Conservation (phyloP, 2,329 filamentous ascomycete species). For the Trichothecium sympodiale region DNA sequence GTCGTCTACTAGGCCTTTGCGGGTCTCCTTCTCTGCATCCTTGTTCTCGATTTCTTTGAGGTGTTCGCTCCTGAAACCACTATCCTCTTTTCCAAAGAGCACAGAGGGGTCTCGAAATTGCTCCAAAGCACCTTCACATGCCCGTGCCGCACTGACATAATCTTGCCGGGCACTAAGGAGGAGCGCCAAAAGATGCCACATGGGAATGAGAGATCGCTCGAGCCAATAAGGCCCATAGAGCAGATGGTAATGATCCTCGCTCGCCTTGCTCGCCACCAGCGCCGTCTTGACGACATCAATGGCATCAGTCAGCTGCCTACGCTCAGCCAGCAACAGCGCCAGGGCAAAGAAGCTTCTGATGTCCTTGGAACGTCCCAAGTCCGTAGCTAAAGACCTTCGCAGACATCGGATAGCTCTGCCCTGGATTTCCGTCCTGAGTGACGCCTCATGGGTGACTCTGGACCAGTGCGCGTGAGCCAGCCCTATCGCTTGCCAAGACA, state of each 20-base stretch:
- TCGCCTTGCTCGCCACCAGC: constrained; percentile 47
- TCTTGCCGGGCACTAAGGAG: constrained; percentile 80
- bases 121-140: constrained; percentile 85
- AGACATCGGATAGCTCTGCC: constrained; percentile 66
- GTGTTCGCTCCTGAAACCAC: constrained; percentile 53
- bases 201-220: constrained; percentile 57
- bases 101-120: constrained; percentile 66
- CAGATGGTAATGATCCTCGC: constrained; percentile 30
- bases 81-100: constrained; percentile 53
- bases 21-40: constrained; percentile 10
- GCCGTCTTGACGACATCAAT: constrained; percentile 74
- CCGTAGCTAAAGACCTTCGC: constrained; percentile 58
- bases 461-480: constrained; percentile 83
- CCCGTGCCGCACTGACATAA: constrained; percentile 65
- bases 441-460: constrained; percentile 64
- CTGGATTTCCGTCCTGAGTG: constrained; percentile 61
- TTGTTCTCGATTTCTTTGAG: constrained; percentile 42
- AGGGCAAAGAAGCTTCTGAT: constrained; percentile 72
- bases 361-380: constrained; percentile 55
- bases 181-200: constrained; percentile 87
- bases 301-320: constrained; percentile 66
- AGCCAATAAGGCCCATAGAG: constrained; percentile 43
- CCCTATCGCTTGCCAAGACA: constrained; percentile 76
- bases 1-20: constrained; percentile 54
- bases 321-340: constrained; percentile 77